Base-by-base conservation (phyloP, 306 rosid species). In the Cicer cuneatum region DNA sequence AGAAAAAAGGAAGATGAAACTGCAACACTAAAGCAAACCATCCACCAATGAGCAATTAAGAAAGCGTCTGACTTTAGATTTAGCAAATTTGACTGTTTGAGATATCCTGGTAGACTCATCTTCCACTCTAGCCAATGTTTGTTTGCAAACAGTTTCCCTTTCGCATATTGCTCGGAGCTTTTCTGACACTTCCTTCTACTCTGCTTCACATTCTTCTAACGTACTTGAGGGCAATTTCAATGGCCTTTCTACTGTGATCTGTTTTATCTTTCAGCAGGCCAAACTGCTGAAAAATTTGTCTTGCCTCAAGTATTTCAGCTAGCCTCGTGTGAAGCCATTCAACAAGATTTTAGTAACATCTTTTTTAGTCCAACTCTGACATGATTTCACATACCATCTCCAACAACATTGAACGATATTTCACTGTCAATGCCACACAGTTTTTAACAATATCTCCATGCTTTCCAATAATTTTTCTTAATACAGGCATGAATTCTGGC, bases 401-500 rank as follows among this genome's bases (percentile, higher is more conserved):
- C 67, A 74, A 49, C 12, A 59, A 4, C 29, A 1, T 0, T 3
- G 73, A 40, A 29, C 68, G 61, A 7, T 1, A 12, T 5, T 14
- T 19, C 38, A 12, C 57, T 1, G 58, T 40, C 4, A 7, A 5
- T 4, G 43, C 0, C 0, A 3, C 0, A n/a, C 72, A 80, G 10
- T 80, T 18, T 51, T 39, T 5, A 29, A 6, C 47, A 41, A 68
- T 11, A 19, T 80, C 72, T 49, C 80, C 76, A 61, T 74, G 7
- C 4, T 49, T 59, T 0, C 0, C 1, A 1, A 60, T 8, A 33
- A 74, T 9, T 40, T 41, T 60, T 42, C 19, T 16, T n/a, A 68
- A n/a, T n/a, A 74, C 1, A 1, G 60, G 35, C 72, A 62, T 63
- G 3, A 0, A 51, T 13, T 71, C 24, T 2, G 52, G 35, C 64